Base-by-base conservation (phyloP, 371 early-diverging fungal genomes). In the Mortierella sp. region DNA sequence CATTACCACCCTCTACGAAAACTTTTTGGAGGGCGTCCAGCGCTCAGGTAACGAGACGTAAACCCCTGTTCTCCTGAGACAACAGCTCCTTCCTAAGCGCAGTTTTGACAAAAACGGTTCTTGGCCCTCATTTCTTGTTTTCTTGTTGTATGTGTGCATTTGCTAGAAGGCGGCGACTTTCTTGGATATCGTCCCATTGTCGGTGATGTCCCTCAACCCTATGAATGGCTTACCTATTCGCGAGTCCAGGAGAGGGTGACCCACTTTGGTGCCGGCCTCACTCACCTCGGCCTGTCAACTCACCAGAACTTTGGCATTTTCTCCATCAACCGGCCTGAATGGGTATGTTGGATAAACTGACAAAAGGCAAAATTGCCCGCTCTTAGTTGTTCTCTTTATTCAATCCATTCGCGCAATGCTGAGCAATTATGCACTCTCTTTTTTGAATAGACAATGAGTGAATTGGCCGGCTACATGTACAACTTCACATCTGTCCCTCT, bases 291-390 rank as follows among this genome's bases (percentile, higher is more conserved):
- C 66, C 53, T 85, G 80, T 61, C 77, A 13, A 45, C 72, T 22
- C 66, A 75, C 24, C 43, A 71, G 8, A 43, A 89, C 70, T 83
- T 93, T 58, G 94, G 94, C 64, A 84, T 94, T 26, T 93, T 90
- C 86, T 85, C 93, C 44, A 87, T 94, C 73, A 99, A 99, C 85
- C 90, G 99, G 44, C 86, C 94, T 31, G 99, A 99, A 84, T 99
- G 99, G 99, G 85, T 93, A 53, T 19, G 24, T 2, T 61, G 61
- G 10, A 31, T 61, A 61, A 61, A 61, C 61, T 61, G 61, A 61
- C 61, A 61, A 22, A 19, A 4, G 8, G n/a, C n/a, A 34, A 34
- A 31, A 2, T 19, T 58, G 9, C 9, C 58, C 22, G 8, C 34
- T 16, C 8, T 61, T 16, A 7, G 0, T 26, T 26, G 14, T 55